These are phyloP conservation scores for Ophiostoma quercus DNA, from an alignment of 2,329 filamentous ascomycete genomes.

Conservation along the genomic window DNA sequence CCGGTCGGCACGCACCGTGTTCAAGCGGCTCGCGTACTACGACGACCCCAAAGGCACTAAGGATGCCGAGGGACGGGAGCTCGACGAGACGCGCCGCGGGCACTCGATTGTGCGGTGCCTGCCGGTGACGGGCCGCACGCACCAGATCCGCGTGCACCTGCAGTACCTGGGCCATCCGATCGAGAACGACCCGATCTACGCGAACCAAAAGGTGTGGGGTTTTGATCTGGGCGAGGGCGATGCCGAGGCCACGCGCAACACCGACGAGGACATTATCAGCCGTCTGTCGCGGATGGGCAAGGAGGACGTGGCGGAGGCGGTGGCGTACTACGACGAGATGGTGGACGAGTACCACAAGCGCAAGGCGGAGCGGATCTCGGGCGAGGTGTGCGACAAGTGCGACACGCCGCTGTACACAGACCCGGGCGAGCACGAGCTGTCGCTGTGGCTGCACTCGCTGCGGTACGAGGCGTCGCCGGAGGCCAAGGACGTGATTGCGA, in stretches of 20 bases:
- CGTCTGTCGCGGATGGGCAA: constrained; percentile 88
- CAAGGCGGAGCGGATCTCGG: constrained; percentile 90
- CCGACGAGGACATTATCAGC: constrained; percentile 85
- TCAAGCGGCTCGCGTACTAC: constrained; percentile 89
- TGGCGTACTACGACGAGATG: constrained; percentile 92
- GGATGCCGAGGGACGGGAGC: not conserved
- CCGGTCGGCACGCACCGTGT: constrained; percentile 84
- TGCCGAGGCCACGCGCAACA: constrained; percentile 60
- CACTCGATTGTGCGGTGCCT: constrained; percentile 95
- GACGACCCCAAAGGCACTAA: not conserved
- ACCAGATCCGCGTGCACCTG: constrained; percentile 90
- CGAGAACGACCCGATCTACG: constrained; percentile 95
- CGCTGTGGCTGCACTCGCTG: constrained; percentile 87
- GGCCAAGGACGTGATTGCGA: constrained; percentile 31
- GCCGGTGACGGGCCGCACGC: constrained; percentile 87
- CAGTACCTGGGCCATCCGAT: constrained; percentile 95
- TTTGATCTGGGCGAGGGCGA: constrained; percentile 65
- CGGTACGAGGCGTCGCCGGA: constrained; percentile 81
- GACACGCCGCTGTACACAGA: constrained; percentile 89
- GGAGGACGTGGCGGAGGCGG: constrained; percentile 81
- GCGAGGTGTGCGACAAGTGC: constrained; percentile 73
- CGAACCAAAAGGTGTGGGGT: constrained; percentile 89
- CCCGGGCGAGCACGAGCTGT: constrained; percentile 81
- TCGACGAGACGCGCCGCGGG: constrained; percentile 43
- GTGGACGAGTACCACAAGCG: constrained; percentile 83